Conservation (phyloP, 495 filamentous ascomycete genomes). For the Penicillium longicatenatum region DNA sequence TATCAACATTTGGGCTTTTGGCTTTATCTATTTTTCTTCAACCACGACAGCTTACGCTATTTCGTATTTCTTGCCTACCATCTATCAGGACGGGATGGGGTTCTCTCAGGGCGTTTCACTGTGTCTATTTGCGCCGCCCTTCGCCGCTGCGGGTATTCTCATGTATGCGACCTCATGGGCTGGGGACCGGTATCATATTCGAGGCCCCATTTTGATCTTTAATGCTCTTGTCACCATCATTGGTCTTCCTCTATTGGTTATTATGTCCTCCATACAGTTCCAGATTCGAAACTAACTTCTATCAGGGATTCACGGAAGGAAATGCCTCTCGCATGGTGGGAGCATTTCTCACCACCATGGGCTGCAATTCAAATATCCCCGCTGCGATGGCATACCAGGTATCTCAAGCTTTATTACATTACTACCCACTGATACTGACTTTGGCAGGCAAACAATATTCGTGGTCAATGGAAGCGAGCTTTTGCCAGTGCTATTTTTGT, state of each 20-base stretch:
- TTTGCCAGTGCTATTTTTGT: conserved; percentile 51
- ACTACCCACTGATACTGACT: background rate
- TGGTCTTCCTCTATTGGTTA: conserved; percentile 42
- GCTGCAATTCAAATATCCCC: conserved; percentile 57
- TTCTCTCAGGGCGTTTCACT: conserved; percentile 43
- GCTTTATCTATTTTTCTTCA: conserved; percentile 49
- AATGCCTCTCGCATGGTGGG: conserved; percentile 56
- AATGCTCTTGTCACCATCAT: conserved; percentile 45
- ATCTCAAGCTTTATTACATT: background rate
- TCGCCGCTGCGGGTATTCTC: conserved; percentile 37
- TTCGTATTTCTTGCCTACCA: conserved; percentile 54
- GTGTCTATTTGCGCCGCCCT: conserved; percentile 48
- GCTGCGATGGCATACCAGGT: conserved; percentile 55
- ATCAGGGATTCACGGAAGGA: conserved; percentile 44
- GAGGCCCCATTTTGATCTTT: conserved; percentile 52
- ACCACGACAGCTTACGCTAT: conserved; percentile 51
- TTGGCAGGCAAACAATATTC: conserved; percentile 20
- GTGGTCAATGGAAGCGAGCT: conserved; percentile 19
- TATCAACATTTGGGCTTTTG: conserved; percentile 41
- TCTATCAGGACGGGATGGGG: conserved; percentile 50
- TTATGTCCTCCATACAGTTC: background rate
- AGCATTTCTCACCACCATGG: conserved; percentile 58
- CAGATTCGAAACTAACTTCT: background rate
- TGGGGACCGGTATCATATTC: conserved; percentile 51
- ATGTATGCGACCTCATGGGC: conserved; percentile 40